These are phyloP conservation scores for Gastroboletus turbinatus DNA, from an alignment of 1,284 basidiomycete genomes.

Conservation along the genomic window DNA sequence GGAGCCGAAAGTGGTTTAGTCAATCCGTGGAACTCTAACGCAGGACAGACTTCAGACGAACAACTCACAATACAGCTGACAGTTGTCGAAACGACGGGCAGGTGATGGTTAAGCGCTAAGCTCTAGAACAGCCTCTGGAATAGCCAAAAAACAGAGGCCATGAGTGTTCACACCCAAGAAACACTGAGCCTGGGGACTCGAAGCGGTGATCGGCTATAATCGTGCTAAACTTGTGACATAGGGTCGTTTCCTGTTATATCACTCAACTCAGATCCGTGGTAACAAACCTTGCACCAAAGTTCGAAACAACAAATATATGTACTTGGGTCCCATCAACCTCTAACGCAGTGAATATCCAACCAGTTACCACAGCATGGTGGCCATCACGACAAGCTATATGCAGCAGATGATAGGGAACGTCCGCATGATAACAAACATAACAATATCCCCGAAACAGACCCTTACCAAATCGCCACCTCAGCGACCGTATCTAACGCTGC, in stretches of 20 bases:
- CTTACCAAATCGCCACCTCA: slow-evolving; percentile 11
- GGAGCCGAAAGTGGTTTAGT: slow-evolving; percentile 23
- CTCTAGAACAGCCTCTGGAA: background rate
- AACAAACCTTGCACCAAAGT: background rate
- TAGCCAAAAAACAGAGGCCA: slow-evolving; percentile 3
- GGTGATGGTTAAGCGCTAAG: background rate
- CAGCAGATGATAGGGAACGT: background rate
- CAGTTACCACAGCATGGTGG: background rate
- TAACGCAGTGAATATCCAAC: background rate
- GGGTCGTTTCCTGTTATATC: slow-evolving; percentile 24
- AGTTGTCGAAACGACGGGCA: background rate
- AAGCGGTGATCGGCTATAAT: slow-evolving; percentile 3
- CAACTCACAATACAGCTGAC: background rate
- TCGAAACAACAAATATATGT: background rate
- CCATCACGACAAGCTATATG: background rate
- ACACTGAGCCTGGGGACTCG: slow-evolving; percentile 11
- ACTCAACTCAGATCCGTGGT: background rate
- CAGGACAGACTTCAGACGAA: background rate
- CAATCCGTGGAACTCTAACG: slow-evolving; percentile 10
- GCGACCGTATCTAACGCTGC: background rate
- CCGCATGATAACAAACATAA: background rate
- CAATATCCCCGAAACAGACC: background rate
- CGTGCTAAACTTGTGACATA: slow-evolving; percentile 22
- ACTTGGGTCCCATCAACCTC: background rate
- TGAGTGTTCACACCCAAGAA: slow-evolving; percentile 12